Conservation (phyloP, 2,329 filamentous ascomycete species). For the Setomelanomma holmii region DNA sequence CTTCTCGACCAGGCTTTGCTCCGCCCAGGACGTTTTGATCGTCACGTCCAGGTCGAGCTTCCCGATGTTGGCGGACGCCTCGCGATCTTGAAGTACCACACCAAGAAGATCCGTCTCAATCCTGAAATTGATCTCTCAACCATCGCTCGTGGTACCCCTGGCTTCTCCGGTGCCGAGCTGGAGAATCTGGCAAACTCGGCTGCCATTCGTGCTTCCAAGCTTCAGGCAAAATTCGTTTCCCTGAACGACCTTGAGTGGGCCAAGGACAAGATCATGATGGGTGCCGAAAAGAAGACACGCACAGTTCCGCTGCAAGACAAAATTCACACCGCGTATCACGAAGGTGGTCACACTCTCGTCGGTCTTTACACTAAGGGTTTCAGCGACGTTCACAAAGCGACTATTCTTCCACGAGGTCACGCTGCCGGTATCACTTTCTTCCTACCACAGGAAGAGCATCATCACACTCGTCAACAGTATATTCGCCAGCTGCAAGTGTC, state of each 20-base stretch:
- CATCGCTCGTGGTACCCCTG: conserved; percentile 85
- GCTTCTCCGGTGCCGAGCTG: conserved; percentile 92
- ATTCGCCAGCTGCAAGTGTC: conserved; percentile 79
- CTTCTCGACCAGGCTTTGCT: conserved; percentile 93
- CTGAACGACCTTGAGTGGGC: conserved; percentile 93
- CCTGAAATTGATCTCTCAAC: conserved; percentile 82
- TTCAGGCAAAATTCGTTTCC: conserved; percentile 76
- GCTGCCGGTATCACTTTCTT: conserved; percentile 86
- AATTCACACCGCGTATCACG: conserved; percentile 93
- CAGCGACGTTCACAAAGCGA: conserved; percentile 91
- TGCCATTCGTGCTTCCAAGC: conserved; percentile 90
- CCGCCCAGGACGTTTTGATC: conserved; percentile 92
- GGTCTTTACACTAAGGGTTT: conserved; percentile 80
- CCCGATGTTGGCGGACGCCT: conserved; percentile 94
- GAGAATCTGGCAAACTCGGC: conserved; percentile 98
- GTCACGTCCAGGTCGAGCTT: conserved; percentile 85
- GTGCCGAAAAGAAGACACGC: conserved; percentile 87
- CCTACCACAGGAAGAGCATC: conserved; percentile 88
- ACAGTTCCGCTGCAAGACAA: conserved; percentile 94
- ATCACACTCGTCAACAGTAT: conserved; percentile 81
- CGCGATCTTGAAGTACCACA: conserved; percentile 91
- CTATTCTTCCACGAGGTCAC: conserved; percentile 89
- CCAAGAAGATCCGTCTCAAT: conserved; percentile 84
- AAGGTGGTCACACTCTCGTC: conserved; percentile 93
- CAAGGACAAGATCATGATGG: conserved; percentile 98